Evolutionary conservation across 1,284 basidiomycete genomes (phyloP), one percentile per base, ranked within the genome.

Genomic region (Apiotrichum siamense): DNA sequence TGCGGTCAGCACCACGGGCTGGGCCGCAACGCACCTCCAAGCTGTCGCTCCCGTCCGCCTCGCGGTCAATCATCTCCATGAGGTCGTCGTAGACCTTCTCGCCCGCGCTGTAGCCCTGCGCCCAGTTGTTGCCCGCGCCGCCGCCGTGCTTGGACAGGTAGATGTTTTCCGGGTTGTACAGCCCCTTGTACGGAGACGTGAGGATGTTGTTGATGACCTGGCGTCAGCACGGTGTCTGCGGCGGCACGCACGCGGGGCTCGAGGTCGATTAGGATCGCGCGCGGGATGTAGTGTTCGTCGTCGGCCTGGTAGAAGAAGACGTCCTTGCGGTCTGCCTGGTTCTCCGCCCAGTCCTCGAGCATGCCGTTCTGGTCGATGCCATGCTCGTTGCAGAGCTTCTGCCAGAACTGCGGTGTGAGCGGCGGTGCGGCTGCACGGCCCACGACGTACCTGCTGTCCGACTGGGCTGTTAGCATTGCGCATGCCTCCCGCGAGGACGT

Each of bases 261-360:
- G n/a, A 97, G 81, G 75, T 99, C 96, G 50, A 98, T 85, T 23
- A 98, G 81, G 57, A 98, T 94, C 4, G 96, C 90, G 49, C 96
- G 82, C 10, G 96, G 96, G 61, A 98, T 93, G 73, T 98, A 99
- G 68, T 97, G 94, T 71, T 98, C 96, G 70, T 99, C 96, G 72
- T 99, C 96, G 12, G 96, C 96, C 73, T 98, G 96, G 73, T 99
- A 99, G 77, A 99, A 99, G 77, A 99, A 99, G 37, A 97, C 94
- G 75, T 99, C 96, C 69, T 98, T 99, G 62, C 96, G 80, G 74
- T 98, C 96, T 4, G 88, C 87, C 52, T 67, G 68, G 26, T 87
- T 88, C 64, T 93, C 90, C 3, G 86, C 88, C 87, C 88, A 93
- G 59, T 96, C 91, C 72, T 96, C 90, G 36, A 94, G 81, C 54